These are phyloP conservation scores for Fusarium albosuccineum DNA, from an alignment of 2,329 filamentous ascomycete genomes.

Conservation along the genomic window DNA sequence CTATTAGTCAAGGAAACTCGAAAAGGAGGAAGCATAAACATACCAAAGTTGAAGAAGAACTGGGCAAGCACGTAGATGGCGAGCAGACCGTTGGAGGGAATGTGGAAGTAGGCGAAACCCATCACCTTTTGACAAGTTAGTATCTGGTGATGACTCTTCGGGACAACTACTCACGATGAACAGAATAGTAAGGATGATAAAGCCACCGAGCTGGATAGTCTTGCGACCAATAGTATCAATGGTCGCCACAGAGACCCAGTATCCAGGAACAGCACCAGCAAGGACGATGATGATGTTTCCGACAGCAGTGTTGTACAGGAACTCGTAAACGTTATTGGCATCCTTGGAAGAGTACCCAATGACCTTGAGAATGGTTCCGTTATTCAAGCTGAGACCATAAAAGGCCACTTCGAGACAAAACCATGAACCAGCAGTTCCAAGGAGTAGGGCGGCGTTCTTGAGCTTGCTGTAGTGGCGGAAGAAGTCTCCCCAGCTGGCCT, in stretches of 20 bases:
- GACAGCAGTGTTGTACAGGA: slow-evolving; percentile 79
- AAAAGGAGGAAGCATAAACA: neutral
- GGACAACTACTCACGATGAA: slow-evolving; percentile 56
- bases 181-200: slow-evolving; percentile 70
- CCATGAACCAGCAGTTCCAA: slow-evolving; percentile 88
- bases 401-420: slow-evolving; percentile 76
- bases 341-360: slow-evolving; percentile 74
- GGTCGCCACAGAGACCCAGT: slow-evolving; percentile 82
- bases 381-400: slow-evolving; percentile 81
- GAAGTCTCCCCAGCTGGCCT: slow-evolving; percentile 81
- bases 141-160: rapidly evolving
- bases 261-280: slow-evolving; percentile 83
- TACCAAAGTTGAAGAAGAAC: slow-evolving; percentile 70
- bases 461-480: slow-evolving; percentile 75
- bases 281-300: slow-evolving; percentile 85
- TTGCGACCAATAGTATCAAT: slow-evolving; percentile 83
- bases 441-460: slow-evolving; percentile 78
- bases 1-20: neutral
- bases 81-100: slow-evolving; percentile 65
- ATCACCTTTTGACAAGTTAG: slow-evolving; percentile 55
- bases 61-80: slow-evolving; percentile 69
- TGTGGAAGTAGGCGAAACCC: slow-evolving; percentile 71
- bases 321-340: slow-evolving; percentile 72
- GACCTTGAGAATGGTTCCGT: slow-evolving; percentile 75
- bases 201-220: slow-evolving; percentile 78